A percentile compares a stretch with the other conserved stretches of the same genome.
Conservation (phyloP, 2,329 filamentous ascomycete species). For the Stagonosporopsis vannaccii region DNA sequence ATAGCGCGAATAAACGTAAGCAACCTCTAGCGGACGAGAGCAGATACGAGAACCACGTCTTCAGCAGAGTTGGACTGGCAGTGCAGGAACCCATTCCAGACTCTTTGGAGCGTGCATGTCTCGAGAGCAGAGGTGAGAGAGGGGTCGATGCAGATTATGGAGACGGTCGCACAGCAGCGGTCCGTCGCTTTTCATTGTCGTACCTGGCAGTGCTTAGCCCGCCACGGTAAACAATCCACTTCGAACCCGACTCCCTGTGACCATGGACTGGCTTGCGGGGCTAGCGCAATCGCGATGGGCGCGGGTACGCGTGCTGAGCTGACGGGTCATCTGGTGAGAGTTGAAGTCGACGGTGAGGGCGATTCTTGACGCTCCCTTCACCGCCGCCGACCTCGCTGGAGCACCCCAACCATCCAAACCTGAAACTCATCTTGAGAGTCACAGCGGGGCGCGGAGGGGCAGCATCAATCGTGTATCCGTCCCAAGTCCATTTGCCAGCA, state of each 20-base stretch:
- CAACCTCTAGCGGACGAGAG: constrained; percentile 19
- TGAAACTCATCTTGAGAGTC: constrained; percentile 11
- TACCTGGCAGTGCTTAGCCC: constrained; percentile 24
- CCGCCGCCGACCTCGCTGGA: background rate
- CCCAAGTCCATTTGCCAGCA: constrained; percentile 8
- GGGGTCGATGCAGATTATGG: constrained; percentile 13
- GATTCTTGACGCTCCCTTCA: constrained; percentile 1
- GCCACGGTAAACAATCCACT: constrained; percentile 22
- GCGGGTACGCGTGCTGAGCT: constrained; percentile 8
- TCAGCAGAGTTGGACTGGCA: constrained; percentile 37
- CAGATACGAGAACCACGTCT: constrained; percentile 40
- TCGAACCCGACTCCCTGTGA: constrained; percentile 19
- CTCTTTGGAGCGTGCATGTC: constrained; percentile 39
- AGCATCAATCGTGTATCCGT: background rate
- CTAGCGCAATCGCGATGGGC: constrained; percentile 19
- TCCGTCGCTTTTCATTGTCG: constrained; percentile 27
- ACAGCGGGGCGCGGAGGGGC: constrained; percentile 6
- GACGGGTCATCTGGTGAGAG: constrained; percentile 6
- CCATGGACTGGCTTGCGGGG: constrained; percentile 29
- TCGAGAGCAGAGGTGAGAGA: constrained; percentile 21
- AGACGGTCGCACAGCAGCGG: constrained; percentile 18
- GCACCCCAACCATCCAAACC: background rate
- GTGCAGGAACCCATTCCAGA: constrained; percentile 44
- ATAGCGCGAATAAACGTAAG: constrained; percentile 37
- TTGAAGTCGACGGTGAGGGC: background rate